Evolutionary conservation across 2,329 filamentous ascomycete species (phyloP).

Genomic region (Pseudogymnoascus sp.): DNA sequence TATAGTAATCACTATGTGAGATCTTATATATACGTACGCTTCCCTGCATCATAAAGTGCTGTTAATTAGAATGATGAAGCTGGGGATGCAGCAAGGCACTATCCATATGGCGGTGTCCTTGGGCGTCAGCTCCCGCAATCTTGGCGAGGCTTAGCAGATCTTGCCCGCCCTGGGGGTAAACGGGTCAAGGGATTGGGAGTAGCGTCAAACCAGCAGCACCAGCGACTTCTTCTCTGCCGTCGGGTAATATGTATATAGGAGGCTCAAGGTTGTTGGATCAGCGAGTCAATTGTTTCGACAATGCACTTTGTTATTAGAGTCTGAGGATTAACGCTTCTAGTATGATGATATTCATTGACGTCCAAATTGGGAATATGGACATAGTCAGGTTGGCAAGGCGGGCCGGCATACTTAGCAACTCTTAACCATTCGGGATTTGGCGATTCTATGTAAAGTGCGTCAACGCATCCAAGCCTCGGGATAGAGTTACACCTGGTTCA

Average conservation of each 20-base stretch:
- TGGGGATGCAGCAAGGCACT: background rate
- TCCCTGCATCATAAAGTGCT: background rate
- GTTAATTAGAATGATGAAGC: background rate
- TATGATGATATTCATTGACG: background rate
- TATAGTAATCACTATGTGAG: background rate
- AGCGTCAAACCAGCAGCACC: background rate
- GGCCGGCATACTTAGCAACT: background rate
- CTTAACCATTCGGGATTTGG: background rate
- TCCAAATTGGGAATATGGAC: background rate
- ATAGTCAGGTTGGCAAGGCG: background rate
- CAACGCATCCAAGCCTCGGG: background rate
- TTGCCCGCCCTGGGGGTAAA: background rate
- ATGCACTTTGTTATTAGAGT: background rate
- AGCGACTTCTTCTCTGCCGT: background rate
- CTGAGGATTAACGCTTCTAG: no score
- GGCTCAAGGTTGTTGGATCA: background rate
- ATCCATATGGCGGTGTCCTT: background rate
- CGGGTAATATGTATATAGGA: background rate
- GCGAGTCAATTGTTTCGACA: background rate
- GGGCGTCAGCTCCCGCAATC: background rate
- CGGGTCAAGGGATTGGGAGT: background rate
- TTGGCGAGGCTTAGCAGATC: conserved; percentile 4
- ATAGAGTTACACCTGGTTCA: background rate
- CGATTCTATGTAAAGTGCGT: background rate
- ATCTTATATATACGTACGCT: background rate